Evolutionary conservation across 2,329 filamentous ascomycete genomes (phyloP), one percentile per base, ranked within the genome.

Genomic region (Colletotrichum sp.): DNA sequence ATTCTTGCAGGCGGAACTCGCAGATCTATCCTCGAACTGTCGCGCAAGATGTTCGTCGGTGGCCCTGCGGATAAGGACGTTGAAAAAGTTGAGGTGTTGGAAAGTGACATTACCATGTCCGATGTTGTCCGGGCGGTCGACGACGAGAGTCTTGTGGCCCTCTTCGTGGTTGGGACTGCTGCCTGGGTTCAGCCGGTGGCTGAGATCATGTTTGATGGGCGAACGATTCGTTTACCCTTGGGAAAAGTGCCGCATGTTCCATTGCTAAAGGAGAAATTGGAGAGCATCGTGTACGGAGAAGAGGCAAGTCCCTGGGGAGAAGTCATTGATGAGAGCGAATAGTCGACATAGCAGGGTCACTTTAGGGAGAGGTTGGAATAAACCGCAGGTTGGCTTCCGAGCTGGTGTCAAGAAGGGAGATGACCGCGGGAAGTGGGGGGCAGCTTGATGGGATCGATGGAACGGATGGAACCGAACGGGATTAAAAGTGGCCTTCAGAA

Each of bases 101-200:
- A 98, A 91, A 89, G 94, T 78, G 92, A 92, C 78, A 97, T 96
- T 85, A 95, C 92, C 28, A 98, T 98, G 83, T 86, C 89, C 34
- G 95, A 98, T 84, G 84, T 98, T 16, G 82, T 92, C 36, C 90
- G 93, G 81, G 95, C 95, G 3, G 87, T 92, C 30, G 86, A 90
- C 57, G 95, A 98, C 81, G 95, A 95, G 4, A 89, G 96, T 5
- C 84, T 98, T 59, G 84, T 98, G 12, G 96, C 98, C 86, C 91
- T 95, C 3, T 98, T 98, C 82, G 95, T 94, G 8, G 92, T 94
- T 34, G 96, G 96, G 22, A 98, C 96, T 77, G 96, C 96, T 70
- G 93, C 94, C 88, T 88, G 92, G 90, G 78, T 72, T 52, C 67
- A 15, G 71, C 13, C 32, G 15, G 44, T 5, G 60, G 28, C n/a